These are phyloP conservation scores for Cucumis cinereus DNA, from an alignment of 306 rosid species.

Conservation along the genomic window DNA sequence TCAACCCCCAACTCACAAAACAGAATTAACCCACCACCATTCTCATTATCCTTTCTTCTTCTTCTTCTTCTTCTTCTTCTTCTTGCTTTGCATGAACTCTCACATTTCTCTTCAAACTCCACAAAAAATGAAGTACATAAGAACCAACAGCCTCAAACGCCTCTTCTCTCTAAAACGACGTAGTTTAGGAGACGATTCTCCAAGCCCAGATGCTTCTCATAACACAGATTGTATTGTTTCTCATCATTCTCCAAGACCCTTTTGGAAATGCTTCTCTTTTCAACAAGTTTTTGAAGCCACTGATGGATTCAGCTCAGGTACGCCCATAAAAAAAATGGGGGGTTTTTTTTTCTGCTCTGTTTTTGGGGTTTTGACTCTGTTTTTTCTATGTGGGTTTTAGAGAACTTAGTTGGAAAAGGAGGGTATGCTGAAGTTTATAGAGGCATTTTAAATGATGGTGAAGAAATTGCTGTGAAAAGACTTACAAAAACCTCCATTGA, in stretches of 20 bases:
- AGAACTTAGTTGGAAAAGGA: conserved; percentile 80
- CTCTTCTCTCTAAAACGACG: conserved; percentile 62
- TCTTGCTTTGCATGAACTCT: conserved; percentile 28
- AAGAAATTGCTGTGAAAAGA: conserved; percentile 81
- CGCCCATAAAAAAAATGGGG: no score
- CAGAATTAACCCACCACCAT: background rate
- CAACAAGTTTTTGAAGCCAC: conserved; percentile 64
- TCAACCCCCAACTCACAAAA: background rate
- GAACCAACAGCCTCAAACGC: conserved; percentile 53
- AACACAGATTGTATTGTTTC: conserved; percentile 5
- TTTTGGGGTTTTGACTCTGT: background rate
- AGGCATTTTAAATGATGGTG: conserved; percentile 47
- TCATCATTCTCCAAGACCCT: conserved; percentile 35
- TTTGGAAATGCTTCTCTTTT: conserved; percentile 86
- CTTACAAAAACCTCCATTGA: conserved; percentile 52
- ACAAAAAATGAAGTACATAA: conserved; percentile 49
- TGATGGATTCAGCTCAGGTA: conserved; percentile 73
- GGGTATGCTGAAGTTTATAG: conserved; percentile 88
- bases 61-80: background rate
- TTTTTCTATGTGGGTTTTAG: conserved; percentile 21
- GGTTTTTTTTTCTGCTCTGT: no score
- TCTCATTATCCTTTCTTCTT: background rate
- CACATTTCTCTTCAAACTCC: conserved; percentile 9
- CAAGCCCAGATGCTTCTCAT: conserved; percentile 18
- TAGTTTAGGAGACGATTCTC: conserved; percentile 24